Evolutionary conservation across 108 stramenopile species (phyloP).

Genomic region (Fistulifera pelliculosa): DNA sequence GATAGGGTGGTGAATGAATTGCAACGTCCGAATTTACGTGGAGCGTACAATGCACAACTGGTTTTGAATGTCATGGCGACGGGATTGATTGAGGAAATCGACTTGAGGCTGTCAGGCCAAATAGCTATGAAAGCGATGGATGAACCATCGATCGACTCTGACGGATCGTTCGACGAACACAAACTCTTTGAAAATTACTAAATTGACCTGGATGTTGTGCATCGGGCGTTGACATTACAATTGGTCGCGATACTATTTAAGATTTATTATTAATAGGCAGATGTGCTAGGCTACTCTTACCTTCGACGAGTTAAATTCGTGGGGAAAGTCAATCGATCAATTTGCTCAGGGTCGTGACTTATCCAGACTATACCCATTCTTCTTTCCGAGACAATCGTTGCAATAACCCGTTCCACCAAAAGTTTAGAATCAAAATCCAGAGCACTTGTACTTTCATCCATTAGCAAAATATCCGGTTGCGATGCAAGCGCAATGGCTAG

Average conservation of each 20-base stretch:
- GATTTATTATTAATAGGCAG: too few relatives aligned
- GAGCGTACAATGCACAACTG: slow-evolving; percentile 74
- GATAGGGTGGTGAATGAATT: slow-evolving; percentile 66
- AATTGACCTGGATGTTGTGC: too few relatives aligned
- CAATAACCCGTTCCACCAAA: slow-evolving; percentile 36
- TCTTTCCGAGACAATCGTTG: slow-evolving; percentile 7
- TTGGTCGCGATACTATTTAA: too few relatives aligned
- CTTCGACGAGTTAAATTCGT: not conserved
- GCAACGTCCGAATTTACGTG: slow-evolving; percentile 40
- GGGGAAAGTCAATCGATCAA: slow-evolving; percentile 12
- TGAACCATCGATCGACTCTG: not conserved
- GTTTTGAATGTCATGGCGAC: slow-evolving; percentile 69
- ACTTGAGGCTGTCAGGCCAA: slow-evolving; percentile 29
- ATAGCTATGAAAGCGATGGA: slow-evolving; percentile 6
- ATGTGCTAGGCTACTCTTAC: too few relatives aligned
- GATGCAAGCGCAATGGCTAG: slow-evolving; percentile 75
- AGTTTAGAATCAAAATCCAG: slow-evolving; percentile 43
- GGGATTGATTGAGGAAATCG: slow-evolving; percentile 69
- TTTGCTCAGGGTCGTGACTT: slow-evolving; percentile 28
- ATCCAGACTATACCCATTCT: slow-evolving; percentile 27
- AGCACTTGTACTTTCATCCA: slow-evolving; percentile 69
- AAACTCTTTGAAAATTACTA: too few relatives aligned
- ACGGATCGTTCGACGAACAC: too few relatives aligned
- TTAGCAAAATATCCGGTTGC: slow-evolving; percentile 41
- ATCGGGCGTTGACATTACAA: too few relatives aligned